These are phyloP conservation scores for Inga laurina DNA, from an alignment of 306 rosid species.

Conservation along the genomic window DNA sequence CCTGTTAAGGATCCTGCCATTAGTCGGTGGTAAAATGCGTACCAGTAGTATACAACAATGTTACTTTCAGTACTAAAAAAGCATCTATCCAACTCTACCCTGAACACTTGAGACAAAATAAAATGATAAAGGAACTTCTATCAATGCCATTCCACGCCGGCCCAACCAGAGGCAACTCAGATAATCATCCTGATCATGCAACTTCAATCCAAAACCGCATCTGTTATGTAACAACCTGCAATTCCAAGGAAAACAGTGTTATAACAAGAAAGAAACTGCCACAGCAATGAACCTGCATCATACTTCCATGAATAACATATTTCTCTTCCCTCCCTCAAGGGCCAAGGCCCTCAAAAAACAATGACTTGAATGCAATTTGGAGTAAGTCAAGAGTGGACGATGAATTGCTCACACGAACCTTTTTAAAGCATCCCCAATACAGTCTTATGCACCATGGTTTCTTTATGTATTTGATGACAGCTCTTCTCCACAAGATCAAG, in stretches of 20 bases:
- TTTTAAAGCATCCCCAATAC: constrained; percentile 51
- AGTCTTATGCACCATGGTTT: constrained; percentile 87
- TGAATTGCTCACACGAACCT: background rate
- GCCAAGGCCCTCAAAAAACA: background rate
- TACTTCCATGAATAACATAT: constrained; percentile 12
- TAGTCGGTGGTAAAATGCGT: constrained; percentile 33
- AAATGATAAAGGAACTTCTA: background rate
- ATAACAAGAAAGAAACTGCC: background rate
- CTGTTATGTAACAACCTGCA: constrained; percentile 37
- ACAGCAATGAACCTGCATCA: background rate
- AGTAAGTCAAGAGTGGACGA: background rate
- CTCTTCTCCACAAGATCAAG: constrained; percentile 95
- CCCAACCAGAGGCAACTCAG: constrained; percentile 19
- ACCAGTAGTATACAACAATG: constrained; percentile 41
- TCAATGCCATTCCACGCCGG: constrained; percentile 31
- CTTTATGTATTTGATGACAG: constrained; percentile 90
- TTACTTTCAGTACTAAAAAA: constrained; percentile 19
- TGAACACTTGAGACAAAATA: constrained; percentile 20
- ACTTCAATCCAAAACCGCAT: constrained; percentile 34
- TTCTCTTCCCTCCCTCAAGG: background rate
- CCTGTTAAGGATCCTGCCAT: constrained; percentile 32
- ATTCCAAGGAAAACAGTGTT: background rate
- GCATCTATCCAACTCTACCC: constrained; percentile 32
- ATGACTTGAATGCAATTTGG: constrained; percentile 6
- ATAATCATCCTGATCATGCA: constrained; percentile 10